These are phyloP conservation scores for Mayamaea pseudoterrestris DNA, from an alignment of 108 stramenopile genomes.

Conservation along the genomic window DNA sequence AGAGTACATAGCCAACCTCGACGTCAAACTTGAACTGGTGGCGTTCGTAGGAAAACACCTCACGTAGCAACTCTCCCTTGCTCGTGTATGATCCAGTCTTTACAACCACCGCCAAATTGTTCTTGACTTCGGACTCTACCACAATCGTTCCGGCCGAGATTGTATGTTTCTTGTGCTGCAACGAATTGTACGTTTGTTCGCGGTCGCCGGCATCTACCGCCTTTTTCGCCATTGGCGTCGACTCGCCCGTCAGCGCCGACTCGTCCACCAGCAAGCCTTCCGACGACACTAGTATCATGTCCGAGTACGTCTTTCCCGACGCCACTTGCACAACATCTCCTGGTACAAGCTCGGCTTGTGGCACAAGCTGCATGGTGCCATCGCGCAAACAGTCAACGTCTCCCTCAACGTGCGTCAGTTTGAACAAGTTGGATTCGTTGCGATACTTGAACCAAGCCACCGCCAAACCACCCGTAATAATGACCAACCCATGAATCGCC, in stretches of 20 bases:
- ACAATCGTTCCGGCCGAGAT: constrained; percentile 53
- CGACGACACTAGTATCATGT: constrained; percentile 35
- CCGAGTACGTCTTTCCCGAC: constrained; percentile 39
- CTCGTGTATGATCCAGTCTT: constrained; percentile 49
- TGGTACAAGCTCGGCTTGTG: constrained; percentile 41
- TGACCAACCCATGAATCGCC: constrained; percentile 20
- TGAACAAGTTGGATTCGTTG: constrained; percentile 28
- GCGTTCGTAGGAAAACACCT: constrained; percentile 46
- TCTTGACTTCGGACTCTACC: constrained; percentile 24
- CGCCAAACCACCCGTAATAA: constrained; percentile 26
- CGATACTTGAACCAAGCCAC: constrained; percentile 32
- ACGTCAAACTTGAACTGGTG: constrained; percentile 58
- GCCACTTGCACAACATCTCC: constrained; percentile 31
- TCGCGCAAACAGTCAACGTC: constrained; percentile 23
- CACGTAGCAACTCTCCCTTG: constrained; percentile 42
- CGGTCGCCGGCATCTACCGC: constrained; percentile 22
- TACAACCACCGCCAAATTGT: constrained; percentile 30
- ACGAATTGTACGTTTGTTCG: constrained; percentile 12
- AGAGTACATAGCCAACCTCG: constrained; percentile 41
- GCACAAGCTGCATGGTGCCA: constrained; percentile 15
- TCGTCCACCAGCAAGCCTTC: constrained; percentile 36
- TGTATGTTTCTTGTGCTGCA: constrained; percentile 32
- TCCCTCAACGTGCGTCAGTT: constrained; percentile 30
- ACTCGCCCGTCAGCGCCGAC: constrained; percentile 52
- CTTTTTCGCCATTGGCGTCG: constrained; percentile 39